These are phyloP conservation scores for Cercospora beticola DNA, from an alignment of 2,329 filamentous ascomycete species.

Conservation along the genomic window DNA sequence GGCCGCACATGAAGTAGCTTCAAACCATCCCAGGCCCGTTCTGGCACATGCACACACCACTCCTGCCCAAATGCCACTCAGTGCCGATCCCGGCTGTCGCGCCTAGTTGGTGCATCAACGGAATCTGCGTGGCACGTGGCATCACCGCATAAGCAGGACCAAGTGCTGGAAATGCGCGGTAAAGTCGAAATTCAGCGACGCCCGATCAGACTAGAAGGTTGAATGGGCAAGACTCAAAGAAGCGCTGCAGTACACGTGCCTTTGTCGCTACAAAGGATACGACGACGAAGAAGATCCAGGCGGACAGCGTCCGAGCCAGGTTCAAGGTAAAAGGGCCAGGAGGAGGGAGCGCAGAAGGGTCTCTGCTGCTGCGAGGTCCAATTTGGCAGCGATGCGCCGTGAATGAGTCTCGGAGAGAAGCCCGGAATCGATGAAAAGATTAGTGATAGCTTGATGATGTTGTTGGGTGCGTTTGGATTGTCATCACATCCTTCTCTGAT, in stretches of 20 bases:
- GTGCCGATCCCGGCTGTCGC: constrained; percentile 16
- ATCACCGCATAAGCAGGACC: constrained; percentile 29
- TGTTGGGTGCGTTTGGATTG: neutral
- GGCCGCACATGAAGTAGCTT: neutral
- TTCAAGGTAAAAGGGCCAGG: neutral
- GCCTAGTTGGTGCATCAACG: constrained; percentile 26
- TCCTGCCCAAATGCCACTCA: neutral
- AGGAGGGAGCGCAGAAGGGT: neutral
- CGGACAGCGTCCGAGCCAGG: constrained; percentile 16
- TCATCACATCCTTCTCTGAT: neutral
- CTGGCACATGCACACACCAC: constrained; percentile 2
- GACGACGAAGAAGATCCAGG: constrained; percentile 28
- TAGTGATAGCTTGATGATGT: neutral
- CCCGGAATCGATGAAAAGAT: neutral
- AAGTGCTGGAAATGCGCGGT: constrained; percentile 34
- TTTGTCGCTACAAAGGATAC: constrained; percentile 31
- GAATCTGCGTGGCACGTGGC: constrained; percentile 31
- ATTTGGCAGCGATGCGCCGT: neutral
- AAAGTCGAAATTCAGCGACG: neutral
- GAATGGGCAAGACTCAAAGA: constrained; percentile 19
- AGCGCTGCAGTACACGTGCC: constrained; percentile 31
- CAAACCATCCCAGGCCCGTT: neutral
- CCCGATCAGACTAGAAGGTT: constrained; percentile 3
- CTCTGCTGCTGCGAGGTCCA: neutral
- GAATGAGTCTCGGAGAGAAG: neutral